A percentile compares a stretch with the other conserved stretches of the same genome.
These are phyloP conservation scores for Pulveroboletus sp. DNA, from an alignment of 768 basidiomycete species.

Conservation along the genomic window DNA sequence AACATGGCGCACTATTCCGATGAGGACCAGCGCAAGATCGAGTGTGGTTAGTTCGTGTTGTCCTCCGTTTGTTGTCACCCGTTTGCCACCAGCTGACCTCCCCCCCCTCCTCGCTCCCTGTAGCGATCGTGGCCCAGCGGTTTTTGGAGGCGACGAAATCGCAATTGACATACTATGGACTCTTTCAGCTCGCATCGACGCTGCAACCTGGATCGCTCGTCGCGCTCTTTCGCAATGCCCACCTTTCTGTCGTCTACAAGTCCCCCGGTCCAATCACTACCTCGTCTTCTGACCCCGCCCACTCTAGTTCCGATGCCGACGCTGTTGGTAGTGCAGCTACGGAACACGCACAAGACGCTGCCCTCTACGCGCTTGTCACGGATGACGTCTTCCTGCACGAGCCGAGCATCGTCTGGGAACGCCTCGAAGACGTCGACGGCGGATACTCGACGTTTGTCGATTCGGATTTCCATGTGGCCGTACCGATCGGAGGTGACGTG, in stretches of 20 bases:
- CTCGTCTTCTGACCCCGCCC: no score
- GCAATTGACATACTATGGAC: constrained; percentile 84
- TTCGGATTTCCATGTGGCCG: constrained; percentile 55
- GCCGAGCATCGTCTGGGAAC: constrained; percentile 84
- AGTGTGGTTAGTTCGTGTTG: constrained; percentile 51
- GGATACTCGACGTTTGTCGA: constrained; percentile 75
- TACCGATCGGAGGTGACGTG: constrained; percentile 75
- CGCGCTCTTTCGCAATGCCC: constrained; percentile 89
- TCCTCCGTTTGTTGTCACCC: no score
- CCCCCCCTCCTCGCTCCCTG: background rate
- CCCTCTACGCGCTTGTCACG: constrained; percentile 79
- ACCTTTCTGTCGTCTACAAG: constrained; percentile 84
- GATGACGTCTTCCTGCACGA: constrained; percentile 79
- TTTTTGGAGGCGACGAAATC: constrained; percentile 72
- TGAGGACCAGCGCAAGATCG: constrained; percentile 58
- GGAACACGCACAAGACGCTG: constrained; percentile 28
- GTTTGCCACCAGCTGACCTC: background rate
- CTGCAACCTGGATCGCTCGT: constrained; percentile 54
- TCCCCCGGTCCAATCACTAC: constrained; percentile 15
- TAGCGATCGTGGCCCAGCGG: constrained; percentile 62
- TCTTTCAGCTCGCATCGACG: constrained; percentile 66
- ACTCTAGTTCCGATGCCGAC: background rate
- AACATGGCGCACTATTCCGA: constrained; percentile 36
- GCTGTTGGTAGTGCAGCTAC: background rate
- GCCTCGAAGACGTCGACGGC: constrained; percentile 83